Conservation (phyloP, 78 protist genomes). For the Cavenderia fasciculata region DNA sequence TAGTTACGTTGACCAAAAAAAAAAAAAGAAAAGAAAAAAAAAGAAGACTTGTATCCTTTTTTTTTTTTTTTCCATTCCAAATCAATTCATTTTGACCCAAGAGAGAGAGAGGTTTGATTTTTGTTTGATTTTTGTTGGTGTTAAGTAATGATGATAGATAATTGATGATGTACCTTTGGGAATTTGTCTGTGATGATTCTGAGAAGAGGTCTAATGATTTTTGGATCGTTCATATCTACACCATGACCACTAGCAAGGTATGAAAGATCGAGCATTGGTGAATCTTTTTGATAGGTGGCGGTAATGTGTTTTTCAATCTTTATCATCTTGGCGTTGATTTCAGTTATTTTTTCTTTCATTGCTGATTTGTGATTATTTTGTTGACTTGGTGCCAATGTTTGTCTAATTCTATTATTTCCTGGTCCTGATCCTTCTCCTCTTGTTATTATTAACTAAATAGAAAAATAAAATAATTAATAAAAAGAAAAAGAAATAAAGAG, state of each 20-base stretch:
- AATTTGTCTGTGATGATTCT: conserved; percentile 29
- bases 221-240: conserved; percentile 2
- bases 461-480: neutral
- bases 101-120: neutral
- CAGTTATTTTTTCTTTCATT: neutral
- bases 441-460: neutral
- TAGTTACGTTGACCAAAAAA: too few species aligned
- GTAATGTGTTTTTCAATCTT: conserved; percentile 17
- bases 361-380: neutral
- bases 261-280: conserved; percentile 35
- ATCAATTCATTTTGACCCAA: neutral
- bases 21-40: neutral
- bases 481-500: neutral
- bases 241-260: neutral
- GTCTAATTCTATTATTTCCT: neutral
- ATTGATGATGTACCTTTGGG: conserved; percentile 42
- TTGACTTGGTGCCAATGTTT: neutral
- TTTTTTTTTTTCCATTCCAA: neutral
- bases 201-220: conserved; percentile 29
- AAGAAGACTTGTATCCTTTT: neutral
- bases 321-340: neutral
- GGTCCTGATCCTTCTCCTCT: conserved; percentile 20
- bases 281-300: neutral
- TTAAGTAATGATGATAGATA: neutral
- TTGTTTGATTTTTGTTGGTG: neutral